Conservation (phyloP, 129 eudicot species). For the Flaveria trinervia region DNA sequence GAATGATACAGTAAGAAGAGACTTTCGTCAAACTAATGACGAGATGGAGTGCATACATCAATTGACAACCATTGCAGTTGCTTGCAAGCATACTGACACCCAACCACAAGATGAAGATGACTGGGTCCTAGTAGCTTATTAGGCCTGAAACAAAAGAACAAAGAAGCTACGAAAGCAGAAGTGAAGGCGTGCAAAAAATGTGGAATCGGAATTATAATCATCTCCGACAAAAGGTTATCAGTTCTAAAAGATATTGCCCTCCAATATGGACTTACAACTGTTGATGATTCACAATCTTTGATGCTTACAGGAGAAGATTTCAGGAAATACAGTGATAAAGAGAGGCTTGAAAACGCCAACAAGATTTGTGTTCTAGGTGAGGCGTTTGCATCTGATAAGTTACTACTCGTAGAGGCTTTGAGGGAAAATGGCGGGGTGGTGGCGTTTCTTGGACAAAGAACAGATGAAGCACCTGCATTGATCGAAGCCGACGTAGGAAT, state of each 20-base stretch:
- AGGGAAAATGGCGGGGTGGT: constrained; percentile 34
- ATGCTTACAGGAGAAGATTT: constrained; percentile 39
- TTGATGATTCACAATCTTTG: neutral
- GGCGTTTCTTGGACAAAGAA: constrained; percentile 34
- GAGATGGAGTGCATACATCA: constrained; percentile 4
- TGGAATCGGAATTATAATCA: constrained; percentile 30
- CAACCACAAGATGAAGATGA: constrained; percentile 15
- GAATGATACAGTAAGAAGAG: constrained; percentile 4
- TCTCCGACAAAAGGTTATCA: constrained; percentile 24
- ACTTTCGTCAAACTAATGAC: neutral
- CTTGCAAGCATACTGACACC: constrained; percentile 7
- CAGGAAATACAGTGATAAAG: constrained; percentile 24
- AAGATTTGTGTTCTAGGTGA: constrained; percentile 41
- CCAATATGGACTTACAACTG: neutral
- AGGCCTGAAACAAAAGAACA: constrained; percentile 21
- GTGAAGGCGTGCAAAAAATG: constrained; percentile 14
- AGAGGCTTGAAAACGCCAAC: constrained; percentile 25
- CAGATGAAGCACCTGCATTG: constrained; percentile 37
- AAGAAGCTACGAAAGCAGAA: constrained; percentile 21
- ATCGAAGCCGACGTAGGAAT: constrained; percentile 39
- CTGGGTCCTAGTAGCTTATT: constrained; percentile 33
- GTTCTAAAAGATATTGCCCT: constrained; percentile 24
- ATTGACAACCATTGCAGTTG: constrained; percentile 29
- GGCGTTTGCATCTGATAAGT: constrained; percentile 35
- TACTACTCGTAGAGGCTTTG: constrained; percentile 36